Base-by-base conservation (phyloP, 257 asterid species). In the Petunia secreta region DNA sequence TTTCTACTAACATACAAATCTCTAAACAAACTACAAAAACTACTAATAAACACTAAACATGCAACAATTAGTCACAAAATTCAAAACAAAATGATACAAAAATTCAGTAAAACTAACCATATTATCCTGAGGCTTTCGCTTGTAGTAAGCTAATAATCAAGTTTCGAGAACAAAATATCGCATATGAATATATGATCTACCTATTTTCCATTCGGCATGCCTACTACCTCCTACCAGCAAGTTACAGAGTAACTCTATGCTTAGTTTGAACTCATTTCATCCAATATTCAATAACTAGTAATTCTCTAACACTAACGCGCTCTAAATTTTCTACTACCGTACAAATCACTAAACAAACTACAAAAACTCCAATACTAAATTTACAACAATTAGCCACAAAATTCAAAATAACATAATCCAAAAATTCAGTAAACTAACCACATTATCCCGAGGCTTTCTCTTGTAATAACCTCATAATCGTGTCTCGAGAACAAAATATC, bases 111-210 rank as follows among this genome's bases (percentile, higher is more conserved):
- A 25, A 63, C 79, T 85, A 90, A 90, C 98, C 98, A 91, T 91
- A 79, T 89, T 91, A 54, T 88, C 90, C 83, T 89, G 94, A 80
- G 97, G 98, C 87, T 94, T 92, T 88, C 89, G 90, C 92, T 94
- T 94, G 87, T 94, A 94, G 83, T 91, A 94, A 48, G 98, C 94
- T 83, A 94, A 85, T 84, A 91, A 85, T 14, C 95, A 91, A 79
- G 89, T 80, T 87, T 92, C 97, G 0, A 92, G 95, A 69, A 94
- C 97, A 75, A 94, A 92, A 86, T 94, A 94, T 2, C 98, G 89
- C 97, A 91, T 91, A 82, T 94, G 98, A 80, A 94, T 91, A 80
- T 69, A 94, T 2, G 98, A 92, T 86, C 93, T 84, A 64, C 98
- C 98, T 57, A 92, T 92, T 87, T 91, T 92, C 89, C 97, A 25